Evolutionary conservation across 345 rosid species (phyloP).

Genomic region (Kernera saxatilis): DNA sequence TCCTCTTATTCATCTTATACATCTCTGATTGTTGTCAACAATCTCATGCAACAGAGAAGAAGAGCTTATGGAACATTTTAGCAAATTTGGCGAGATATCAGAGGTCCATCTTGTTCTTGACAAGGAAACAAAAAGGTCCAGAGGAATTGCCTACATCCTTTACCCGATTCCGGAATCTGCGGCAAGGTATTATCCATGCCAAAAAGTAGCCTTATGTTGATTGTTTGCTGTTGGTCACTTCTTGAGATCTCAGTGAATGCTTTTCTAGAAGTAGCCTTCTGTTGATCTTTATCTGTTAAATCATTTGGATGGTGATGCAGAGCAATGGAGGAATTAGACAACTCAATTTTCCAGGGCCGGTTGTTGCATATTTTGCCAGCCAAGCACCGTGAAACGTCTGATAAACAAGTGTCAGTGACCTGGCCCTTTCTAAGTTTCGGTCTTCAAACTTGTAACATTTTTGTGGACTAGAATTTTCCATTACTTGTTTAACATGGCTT

Average conservation of each 20-base stretch:
- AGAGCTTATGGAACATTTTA: constrained; percentile 73
- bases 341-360: constrained; percentile 82
- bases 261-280: background rate
- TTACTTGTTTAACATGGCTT: constrained; percentile 13
- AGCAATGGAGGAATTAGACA: constrained; percentile 74
- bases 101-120: constrained; percentile 85
- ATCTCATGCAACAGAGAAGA: constrained; percentile 57
- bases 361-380: constrained; percentile 85
- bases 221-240: background rate
- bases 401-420: constrained; percentile 52
- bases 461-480: background rate
- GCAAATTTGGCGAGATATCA: constrained; percentile 53
- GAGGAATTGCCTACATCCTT: constrained; percentile 76
- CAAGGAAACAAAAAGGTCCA: constrained; percentile 85
- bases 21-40: constrained; percentile 2
- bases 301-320: constrained; percentile 39
- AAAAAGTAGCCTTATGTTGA: background rate
- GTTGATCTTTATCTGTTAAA: background rate
- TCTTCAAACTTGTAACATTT: constrained; percentile 1
- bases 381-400: constrained; percentile 40
- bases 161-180: constrained; percentile 64
- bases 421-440: background rate
- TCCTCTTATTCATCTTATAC: background rate
- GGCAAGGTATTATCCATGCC: constrained; percentile 46
- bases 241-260: background rate